Evolutionary conservation across 495 filamentous ascomycete genomes (phyloP), one percentile per base, ranked within the genome.

Genomic region (Hypoxylon fragiforme): DNA sequence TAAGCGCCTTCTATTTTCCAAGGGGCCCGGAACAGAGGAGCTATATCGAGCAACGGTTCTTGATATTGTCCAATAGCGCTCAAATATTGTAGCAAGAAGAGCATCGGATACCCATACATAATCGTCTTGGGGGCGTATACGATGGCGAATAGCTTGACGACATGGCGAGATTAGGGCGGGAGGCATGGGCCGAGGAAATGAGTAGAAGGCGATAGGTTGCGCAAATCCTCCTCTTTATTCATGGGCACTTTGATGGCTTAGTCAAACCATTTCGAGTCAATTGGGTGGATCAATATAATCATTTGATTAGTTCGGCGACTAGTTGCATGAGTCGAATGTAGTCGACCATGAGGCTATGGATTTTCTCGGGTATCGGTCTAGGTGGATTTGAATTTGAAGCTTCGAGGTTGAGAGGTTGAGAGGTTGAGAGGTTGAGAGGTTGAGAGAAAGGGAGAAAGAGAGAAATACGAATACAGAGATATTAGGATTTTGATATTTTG

Each of bases 1-100:
- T 42, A 80, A 54, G 14, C 78, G 72, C 26, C 77, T 76, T 4
- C 77, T 72, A 63, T 69, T 71, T 63, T 83, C 80, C 54, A 81
- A 69, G 15, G 79, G 79, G 0, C 78, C 79, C 3, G 78, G 73
- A 8, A 62, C 51, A 15, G 60, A 67, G 41, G 64, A 66, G 39
- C 50, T 57, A 55, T 59, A 21, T 30, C 68, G 62, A 19, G 35
- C 49, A 14, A 47, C 34, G 3, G 39, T 51, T 19, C 53, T 46
- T 4, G 65, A 72, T 2, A 63, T 57, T 18, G 49, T 44, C 32
- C 65, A 71, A 62, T 72, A 80, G 3, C 68, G 68, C 15, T 75
- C 66, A 34, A 77, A 78, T 7, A 63, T 54, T 7, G 64, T 47
- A 5, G 56, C 54, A 2, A 80, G 65, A 3, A 70, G 31, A 37